Evolutionary conservation across 495 filamentous ascomycete species (phyloP).

Genomic region (Halenospora varia): DNA sequence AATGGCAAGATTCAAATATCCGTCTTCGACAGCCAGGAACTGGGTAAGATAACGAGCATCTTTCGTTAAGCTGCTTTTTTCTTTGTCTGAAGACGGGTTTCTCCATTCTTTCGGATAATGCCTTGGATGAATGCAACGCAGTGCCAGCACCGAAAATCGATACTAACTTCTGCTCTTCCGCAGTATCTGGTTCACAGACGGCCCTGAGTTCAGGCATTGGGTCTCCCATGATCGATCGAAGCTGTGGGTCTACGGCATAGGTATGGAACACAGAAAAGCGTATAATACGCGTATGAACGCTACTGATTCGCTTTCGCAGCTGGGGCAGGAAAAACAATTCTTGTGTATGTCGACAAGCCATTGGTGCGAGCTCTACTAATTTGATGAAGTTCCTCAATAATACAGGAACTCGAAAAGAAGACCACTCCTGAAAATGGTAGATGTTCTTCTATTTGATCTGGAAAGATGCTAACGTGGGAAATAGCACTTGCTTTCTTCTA

Average conservation of each 20-base stretch:
- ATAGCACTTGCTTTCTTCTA: conserved; percentile 36
- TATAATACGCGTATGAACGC: not conserved
- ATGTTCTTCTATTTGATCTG: no score
- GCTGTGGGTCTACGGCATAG: conserved; percentile 39
- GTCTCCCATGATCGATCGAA: conserved; percentile 13
- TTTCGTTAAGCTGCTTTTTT: no score
- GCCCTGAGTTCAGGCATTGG: conserved; percentile 28
- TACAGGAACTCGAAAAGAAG: conserved; percentile 16
- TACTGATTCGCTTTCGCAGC: conserved; percentile 5
- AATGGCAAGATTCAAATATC: conserved; percentile 25
- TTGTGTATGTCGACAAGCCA: conserved; percentile 4
- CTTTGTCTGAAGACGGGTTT: no score
- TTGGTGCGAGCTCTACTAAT: conserved; percentile 8
- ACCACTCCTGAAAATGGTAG: no score
- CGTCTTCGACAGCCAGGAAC: conserved; percentile 31
- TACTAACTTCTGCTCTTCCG: no score
- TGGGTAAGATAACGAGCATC: no score
- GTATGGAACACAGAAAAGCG: not conserved
- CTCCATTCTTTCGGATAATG: no score
- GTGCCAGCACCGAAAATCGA: no score
- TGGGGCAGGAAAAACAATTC: conserved; percentile 39
- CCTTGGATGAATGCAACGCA: no score
- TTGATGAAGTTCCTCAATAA: conserved; percentile 11
- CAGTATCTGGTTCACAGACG: conserved; percentile 32
- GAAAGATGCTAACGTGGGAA: not conserved